A percentile compares a stretch with the other conserved stretches of the same genome.
Evolutionary conservation across 768 basidiomycete genomes (phyloP).

Genomic region (Fomitopsis pulvina): DNA sequence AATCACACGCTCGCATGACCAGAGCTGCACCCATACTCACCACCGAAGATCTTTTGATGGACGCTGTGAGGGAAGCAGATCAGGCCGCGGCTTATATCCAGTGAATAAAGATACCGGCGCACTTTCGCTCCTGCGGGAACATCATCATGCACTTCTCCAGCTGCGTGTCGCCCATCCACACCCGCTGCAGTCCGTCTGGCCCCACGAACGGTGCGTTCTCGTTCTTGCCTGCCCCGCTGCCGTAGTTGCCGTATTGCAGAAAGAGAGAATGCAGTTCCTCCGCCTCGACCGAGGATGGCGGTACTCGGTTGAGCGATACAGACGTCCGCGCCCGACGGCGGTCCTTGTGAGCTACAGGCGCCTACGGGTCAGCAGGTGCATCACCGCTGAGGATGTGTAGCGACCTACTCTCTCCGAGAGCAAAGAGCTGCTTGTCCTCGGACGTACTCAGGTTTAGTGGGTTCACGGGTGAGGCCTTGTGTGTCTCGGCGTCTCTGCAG

Average conservation of each 20-base stretch:
- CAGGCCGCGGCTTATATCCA: background rate
- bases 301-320: slow-evolving; percentile 62
- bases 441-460: slow-evolving; percentile 49
- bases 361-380: background rate
- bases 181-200: slow-evolving; percentile 36
- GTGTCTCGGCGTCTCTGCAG: slow-evolving; percentile 63
- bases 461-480: slow-evolving; percentile 58
- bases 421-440: slow-evolving; percentile 56
- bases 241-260: slow-evolving; percentile 48
- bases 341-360: slow-evolving; percentile 47
- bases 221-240: slow-evolving; percentile 32
- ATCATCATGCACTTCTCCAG: slow-evolving; percentile 68
- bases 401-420: slow-evolving; percentile 63
- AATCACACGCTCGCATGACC: background rate
- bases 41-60: slow-evolving; percentile 81
- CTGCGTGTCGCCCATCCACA: slow-evolving; percentile 71
- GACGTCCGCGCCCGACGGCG: slow-evolving; percentile 46
- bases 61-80: slow-evolving; percentile 35
- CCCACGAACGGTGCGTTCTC: slow-evolving; percentile 15
- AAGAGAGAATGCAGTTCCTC: slow-evolving; percentile 62
- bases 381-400: background rate
- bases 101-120: slow-evolving; percentile 18
- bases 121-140: slow-evolving; percentile 87
- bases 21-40: slow-evolving; percentile 23
- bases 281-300: slow-evolving; percentile 67